Base-by-base conservation (phyloP, 345 rosid species). In the Stellera chamaejasme region DNA sequence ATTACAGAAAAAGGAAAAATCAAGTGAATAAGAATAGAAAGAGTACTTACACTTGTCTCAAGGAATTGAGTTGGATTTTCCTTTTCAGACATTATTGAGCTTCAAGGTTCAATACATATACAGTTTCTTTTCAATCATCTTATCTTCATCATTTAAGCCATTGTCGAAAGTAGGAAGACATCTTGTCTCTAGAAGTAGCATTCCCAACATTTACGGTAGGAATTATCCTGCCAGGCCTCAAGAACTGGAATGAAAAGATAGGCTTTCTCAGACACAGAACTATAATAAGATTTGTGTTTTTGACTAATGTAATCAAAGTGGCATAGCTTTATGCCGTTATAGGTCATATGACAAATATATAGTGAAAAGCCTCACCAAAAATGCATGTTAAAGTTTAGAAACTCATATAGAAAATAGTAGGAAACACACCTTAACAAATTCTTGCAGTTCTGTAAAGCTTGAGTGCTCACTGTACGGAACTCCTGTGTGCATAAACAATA, bases 381-480 rank as follows among this genome's bases (percentile, higher is more conserved):
- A 32, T 32, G 15, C 39, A 27, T 11, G 36, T 26, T 50, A 1
- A 32, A 32, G 0, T 5, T 26, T 50, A 27, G n/a, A 12, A 16
- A 45, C 43, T 50, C 28, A 15, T 51, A 43, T 13, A 55, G 19
- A 12, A 16, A 23, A 47, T 10, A 28, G 66, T 36, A 2, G 42
- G 52, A 63, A 47, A 48, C 62, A 47, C 10, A 84, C 96, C 84
- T 84, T 73, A 64, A 88, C 82, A 80, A 88, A 88, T 67, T 80
- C 88, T 67, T 59, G 69, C 61, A 84, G 68, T 66, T 84, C 90
- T 50, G 81, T 84, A 70, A 80, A 88, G 71, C 96, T 84, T 27
- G 92, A 84, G 69, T 82, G 96, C 74, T 88, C 92, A 54, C 90
- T 88, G 60, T 79, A 88, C 39, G 92, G 92, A 66, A 84, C 90